Base-by-base conservation (phyloP, 2,329 filamentous ascomycete species). In the Arachnopeziza araneosa region DNA sequence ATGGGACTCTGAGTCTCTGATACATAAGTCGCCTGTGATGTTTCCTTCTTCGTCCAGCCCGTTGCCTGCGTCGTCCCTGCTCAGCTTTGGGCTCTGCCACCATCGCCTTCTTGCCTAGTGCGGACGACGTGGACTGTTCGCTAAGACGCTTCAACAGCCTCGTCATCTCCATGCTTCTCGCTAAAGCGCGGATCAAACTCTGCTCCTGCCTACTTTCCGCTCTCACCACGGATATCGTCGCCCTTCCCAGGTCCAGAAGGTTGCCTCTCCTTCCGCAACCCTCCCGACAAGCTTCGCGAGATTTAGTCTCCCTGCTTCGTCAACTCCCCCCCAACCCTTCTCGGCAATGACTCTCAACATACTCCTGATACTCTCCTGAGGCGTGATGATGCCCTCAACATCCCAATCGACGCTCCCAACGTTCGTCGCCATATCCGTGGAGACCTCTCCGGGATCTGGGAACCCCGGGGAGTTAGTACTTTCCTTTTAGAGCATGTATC, bases 381-480 rank as follows among this genome's bases (percentile, higher is more conserved):
- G 52, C 1, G n/a, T 53, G 22, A 66, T 64, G 22, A 64, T 59
- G 1, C 63, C 63, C 24, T 64, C 57, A 2, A 64, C 60, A 14
- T 62, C 62, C 61, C 63, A 65, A 17, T 56, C 61, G 14, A 61
- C n/a, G 61, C 74, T 69, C n/a, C n/a, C n/a, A 64, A 79, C 60
- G 51, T 59, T 63, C 7, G 54, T 51, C 23, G 61, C 63, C 64
- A 66, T 67, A 50, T 67, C 67, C 68, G 80, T 84, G 50, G 75
- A 73, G 0, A 85, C 82, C 67, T 84, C 82, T 7, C 82, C 82
- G 0, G 82, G 82, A 71, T 85, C n/a, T n/a, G n/a, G n/a, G n/a
- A n/a, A n/a, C n/a, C n/a, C n/a, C n/a, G n/a, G n/a, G n/a, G n/a
- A n/a, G n/a, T n/a, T n/a, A n/a, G n/a, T n/a, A n/a, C n/a, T n/a